Evolutionary conservation across 495 filamentous ascomycete species (phyloP).

Genomic region (Cenococcum geophilum): DNA sequence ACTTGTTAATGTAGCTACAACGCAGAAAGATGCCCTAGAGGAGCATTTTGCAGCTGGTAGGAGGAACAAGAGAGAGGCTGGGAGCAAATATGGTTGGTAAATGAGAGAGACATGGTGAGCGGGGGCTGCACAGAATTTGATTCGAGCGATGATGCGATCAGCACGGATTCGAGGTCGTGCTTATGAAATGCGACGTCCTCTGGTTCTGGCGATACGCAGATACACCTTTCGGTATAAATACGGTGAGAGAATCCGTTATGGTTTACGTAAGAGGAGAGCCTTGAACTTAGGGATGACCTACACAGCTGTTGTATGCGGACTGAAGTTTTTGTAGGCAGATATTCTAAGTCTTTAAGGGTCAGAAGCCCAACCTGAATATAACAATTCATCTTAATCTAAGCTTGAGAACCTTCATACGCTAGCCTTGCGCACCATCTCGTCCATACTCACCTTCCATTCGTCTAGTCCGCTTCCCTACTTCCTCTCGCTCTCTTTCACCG

Average conservation of each 20-base stretch:
- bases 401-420: too few species aligned
- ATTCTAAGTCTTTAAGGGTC: too few species aligned
- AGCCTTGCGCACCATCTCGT: too few species aligned
- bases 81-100: slow-evolving; percentile 77
- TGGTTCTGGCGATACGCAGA: too few species aligned
- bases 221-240: too few species aligned
- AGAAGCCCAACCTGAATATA: too few species aligned
- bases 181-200: too few species aligned
- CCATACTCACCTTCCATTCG: too few species aligned
- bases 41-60: slow-evolving; percentile 76
- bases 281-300: neutral
- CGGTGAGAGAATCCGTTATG: neutral
- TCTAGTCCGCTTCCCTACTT: neutral
- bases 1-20: slow-evolving; percentile 72
- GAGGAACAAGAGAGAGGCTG: slow-evolving; percentile 70
- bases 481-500: neutral
- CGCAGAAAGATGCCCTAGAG: slow-evolving; percentile 76
- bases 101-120: neutral
- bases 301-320: neutral
- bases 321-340: neutral
- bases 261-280: neutral
- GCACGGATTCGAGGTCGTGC: too few species aligned
- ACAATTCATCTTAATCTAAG: too few species aligned
- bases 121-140: too few species aligned
- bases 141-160: too few species aligned